These are phyloP conservation scores for Skeletonema grethae DNA, from an alignment of 108 stramenopile genomes.

Conservation along the genomic window DNA sequence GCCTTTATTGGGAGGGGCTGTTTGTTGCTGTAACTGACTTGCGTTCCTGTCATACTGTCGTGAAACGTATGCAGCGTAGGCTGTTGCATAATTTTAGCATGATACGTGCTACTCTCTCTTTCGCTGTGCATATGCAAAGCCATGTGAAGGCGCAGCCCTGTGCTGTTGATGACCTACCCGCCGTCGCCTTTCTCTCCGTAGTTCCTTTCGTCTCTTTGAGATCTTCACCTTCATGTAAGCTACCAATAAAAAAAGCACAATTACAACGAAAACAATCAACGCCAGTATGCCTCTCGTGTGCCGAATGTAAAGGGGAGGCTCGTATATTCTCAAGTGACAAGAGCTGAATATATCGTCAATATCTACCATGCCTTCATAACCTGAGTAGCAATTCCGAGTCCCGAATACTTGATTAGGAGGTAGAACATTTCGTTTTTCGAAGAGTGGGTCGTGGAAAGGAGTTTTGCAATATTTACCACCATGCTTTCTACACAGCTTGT, in stretches of 20 bases:
- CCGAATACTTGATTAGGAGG: conserved; percentile 74
- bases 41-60: too few species aligned
- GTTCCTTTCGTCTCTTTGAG: not conserved
- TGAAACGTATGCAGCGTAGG: too few species aligned
- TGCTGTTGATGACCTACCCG: not conserved
- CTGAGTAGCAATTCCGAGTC: conserved; percentile 61
- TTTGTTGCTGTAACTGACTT: too few species aligned
- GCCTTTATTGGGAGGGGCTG: too few species aligned
- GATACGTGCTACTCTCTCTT: not conserved
- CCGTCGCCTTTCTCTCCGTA: not conserved
- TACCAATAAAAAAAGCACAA: not conserved
- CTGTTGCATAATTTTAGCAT: too few species aligned
- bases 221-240: not conserved
- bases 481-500: conserved; percentile 42
- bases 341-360: conserved; percentile 66
- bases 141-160: not conserved
- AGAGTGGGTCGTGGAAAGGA: conserved; percentile 69
- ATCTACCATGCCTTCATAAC: conserved; percentile 76
- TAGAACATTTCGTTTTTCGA: conserved; percentile 54
- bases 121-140: not conserved
- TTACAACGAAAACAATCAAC: not conserved
- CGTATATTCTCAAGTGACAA: conserved; percentile 81
- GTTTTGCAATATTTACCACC: conserved; percentile 51
- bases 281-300: conserved; percentile 34
- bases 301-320: conserved; percentile 59